phyloP scores from a whole-genome alignment of 2,329 filamentous ascomycete species.

The Paecilomyces fulvus region DNA sequence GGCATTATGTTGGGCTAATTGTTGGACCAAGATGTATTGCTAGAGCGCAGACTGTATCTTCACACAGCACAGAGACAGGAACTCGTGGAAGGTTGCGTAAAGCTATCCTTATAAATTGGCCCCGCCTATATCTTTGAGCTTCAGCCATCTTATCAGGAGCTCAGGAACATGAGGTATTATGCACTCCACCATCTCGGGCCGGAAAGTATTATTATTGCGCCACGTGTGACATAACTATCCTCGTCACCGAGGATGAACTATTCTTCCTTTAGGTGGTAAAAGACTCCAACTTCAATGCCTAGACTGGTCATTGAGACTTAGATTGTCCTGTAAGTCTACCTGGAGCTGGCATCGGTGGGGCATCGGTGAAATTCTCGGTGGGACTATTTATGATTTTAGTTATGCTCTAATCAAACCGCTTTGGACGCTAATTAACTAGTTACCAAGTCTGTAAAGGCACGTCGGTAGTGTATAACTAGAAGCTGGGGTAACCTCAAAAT shows the following conservation, averaged over 20 bases:
- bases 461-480: background rate
- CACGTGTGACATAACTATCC: background rate
- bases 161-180: background rate
- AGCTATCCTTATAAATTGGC: background rate
- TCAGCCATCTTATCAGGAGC: background rate
- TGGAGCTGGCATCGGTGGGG: slow-evolving; percentile 12
- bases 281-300: background rate
- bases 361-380: slow-evolving; percentile 19
- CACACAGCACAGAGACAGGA: background rate
- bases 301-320: background rate
- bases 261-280: background rate
- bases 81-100: background rate
- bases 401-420: background rate
- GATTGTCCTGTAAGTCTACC: background rate
- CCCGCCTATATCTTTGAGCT: background rate
- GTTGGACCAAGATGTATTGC: background rate
- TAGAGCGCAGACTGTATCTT: background rate
- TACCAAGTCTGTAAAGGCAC: no score
- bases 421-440: no score
- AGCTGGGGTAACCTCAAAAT: background rate
- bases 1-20: slow-evolving; percentile 9
- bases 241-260: background rate
- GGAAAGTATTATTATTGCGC: background rate
- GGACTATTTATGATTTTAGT: background rate
- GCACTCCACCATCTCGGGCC: background rate